phyloP scores from a whole-genome alignment of 106 monocot genomes.

The Acanthochlamys bracteata region DNA sequence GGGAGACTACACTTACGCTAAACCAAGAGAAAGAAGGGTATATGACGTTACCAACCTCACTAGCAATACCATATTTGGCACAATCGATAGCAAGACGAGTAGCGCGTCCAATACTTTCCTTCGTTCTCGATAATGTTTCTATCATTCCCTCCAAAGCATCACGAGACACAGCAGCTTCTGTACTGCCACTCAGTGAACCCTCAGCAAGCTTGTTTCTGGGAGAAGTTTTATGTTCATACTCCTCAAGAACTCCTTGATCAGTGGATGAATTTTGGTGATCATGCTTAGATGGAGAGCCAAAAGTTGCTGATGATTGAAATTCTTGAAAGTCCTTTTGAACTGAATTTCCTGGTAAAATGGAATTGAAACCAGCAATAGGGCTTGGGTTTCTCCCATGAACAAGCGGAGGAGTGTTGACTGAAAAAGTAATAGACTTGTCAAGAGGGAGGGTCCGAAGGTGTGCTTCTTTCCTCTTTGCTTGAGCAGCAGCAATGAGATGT shows the following conservation, averaged over 20 bases:
- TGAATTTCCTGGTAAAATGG: conserved; percentile 20
- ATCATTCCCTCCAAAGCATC: conserved; percentile 93
- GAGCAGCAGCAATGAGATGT: conserved; percentile 94
- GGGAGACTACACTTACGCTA: background rate
- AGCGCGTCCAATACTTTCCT: conserved; percentile 94
- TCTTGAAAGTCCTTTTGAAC: conserved; percentile 29
- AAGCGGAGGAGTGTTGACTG: conserved; percentile 18
- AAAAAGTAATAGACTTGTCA: conserved; percentile 25
- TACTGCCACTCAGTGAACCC: conserved; percentile 64
- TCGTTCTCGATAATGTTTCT: conserved; percentile 87
- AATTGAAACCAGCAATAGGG: conserved; percentile 26
- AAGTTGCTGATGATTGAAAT: conserved; percentile 23
- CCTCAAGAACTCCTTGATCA: conserved; percentile 29
- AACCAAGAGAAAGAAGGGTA: background rate
- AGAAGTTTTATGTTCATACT: conserved; percentile 30
- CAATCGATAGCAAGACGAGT: conserved; percentile 86
- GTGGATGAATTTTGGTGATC: conserved; percentile 7
- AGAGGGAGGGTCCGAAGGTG: conserved; percentile 10
- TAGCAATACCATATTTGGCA: conserved; percentile 89
- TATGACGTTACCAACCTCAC: conserved; percentile 39
- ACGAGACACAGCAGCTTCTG: conserved; percentile 81
- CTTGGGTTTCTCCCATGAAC: conserved; percentile 48
- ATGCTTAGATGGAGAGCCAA: conserved; percentile 33
- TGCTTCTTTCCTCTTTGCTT: conserved; percentile 70
- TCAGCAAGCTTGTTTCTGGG: conserved; percentile 28